Base-by-base conservation (phyloP, 768 basidiomycete genomes). In the Podaxis sp. region DNA sequence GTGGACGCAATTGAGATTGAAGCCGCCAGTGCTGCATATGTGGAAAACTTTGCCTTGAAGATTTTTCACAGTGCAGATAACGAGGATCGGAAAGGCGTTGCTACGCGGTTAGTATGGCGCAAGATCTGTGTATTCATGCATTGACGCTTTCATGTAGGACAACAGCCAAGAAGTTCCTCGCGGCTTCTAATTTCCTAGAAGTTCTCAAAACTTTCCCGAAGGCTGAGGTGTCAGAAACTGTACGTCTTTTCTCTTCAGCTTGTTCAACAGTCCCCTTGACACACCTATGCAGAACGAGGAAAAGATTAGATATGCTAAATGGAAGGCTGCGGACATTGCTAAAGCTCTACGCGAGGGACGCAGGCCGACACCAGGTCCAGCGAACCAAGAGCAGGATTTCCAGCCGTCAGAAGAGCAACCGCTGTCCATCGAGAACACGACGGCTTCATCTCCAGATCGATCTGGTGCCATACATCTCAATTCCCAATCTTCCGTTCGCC, bases 261-360 rank as follows among this genome's bases (percentile, higher is more conserved):
- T 17, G 17, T 33, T 46, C 5, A 17, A 22, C 28, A 24, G 17
- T 41, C 33, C 49, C 7, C 22, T 41, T 36, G 44, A 46, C 56
- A 66, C 48, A 62, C 15, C 51, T 61, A 26, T 62, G 20, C 62
- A 96, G 93, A 85, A 87, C 65, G 88, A 88, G 67, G 91, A 91
- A 65, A 99, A 97, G 75, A 85, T 96, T 38, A 88, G 86, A 60
- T 99, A 99, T 75, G 86, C 95, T 3, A 94, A 97, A 73, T 99
- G 97, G 96, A 98, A 98, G 73, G 96, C 96, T 40, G 89, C 91
- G 12, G 95, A 97, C 65, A 95, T 99, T 20, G 87, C 93, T 17
- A 98, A 93, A 74, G 95, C 96, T 1, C 84, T 95, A 71, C 87
- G 96, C n/a, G 96, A 98, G 73, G 96, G 97, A 4, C 84, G 91